Percentiles rank a stretch among this genome's conserved stretches.
Conservation (phyloP, 2,329 filamentous ascomycete genomes). For the Xylaria sp. region DNA sequence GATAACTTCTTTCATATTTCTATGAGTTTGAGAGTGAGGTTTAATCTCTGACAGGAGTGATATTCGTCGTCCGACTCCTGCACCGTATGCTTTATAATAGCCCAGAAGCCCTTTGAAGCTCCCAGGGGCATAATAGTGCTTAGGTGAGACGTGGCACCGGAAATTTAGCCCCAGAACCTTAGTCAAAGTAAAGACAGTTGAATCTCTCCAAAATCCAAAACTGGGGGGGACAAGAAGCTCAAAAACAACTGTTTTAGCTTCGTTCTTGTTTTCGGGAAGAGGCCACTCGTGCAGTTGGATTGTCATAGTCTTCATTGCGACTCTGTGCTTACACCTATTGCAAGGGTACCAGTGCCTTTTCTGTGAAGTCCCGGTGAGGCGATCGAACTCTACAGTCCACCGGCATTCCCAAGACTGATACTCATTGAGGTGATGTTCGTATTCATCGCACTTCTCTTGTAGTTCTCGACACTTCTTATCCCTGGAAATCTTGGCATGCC, state of each 20-base stretch:
- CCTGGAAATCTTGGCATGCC: conserved; percentile 8
- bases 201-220: conserved; percentile 61
- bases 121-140: background rate
- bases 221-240: conserved; percentile 57
- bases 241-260: conserved; percentile 61
- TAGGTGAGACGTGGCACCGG: conserved; percentile 40
- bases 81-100: background rate
- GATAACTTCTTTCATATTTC: background rate
- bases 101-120: background rate
- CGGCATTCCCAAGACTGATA: conserved; percentile 24
- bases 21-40: conserved; percentile 35
- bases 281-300: conserved; percentile 68
- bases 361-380: background rate
- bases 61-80: conserved; percentile 11
- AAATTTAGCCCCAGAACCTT: conserved; percentile 50
- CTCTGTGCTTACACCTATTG: conserved; percentile 49
- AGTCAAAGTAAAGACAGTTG: conserved; percentile 54
- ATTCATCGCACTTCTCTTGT: conserved; percentile 41
- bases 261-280: conserved; percentile 49
- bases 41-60: conserved; percentile 30
- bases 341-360: conserved; percentile 43
- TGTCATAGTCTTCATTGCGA: conserved; percentile 50
- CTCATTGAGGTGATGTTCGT: conserved; percentile 43
- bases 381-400: background rate
- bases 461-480: conserved; percentile 51